Conservation (phyloP, 345 rosid species). For the Syzygium aqueum region DNA sequence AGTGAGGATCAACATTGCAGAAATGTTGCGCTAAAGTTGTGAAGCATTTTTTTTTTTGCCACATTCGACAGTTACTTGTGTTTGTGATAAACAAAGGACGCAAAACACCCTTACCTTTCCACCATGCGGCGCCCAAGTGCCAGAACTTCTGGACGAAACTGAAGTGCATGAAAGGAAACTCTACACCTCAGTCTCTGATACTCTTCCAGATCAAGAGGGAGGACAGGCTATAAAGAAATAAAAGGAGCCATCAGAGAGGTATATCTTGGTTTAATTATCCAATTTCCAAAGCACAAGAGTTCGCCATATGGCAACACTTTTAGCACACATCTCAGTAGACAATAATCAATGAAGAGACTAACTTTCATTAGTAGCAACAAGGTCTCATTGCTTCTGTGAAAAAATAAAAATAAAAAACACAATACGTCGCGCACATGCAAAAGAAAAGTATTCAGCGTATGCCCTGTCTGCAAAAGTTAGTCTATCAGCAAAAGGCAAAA, state of each 20-base stretch:
- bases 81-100: background rate
- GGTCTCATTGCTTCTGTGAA: background rate
- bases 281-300: background rate
- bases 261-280: background rate
- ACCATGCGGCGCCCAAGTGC: slow-evolving; percentile 70
- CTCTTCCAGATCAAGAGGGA: slow-evolving; percentile 75
- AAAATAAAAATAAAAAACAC: background rate
- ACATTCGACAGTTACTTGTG: background rate
- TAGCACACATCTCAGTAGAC: too few species aligned
- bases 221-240: slow-evolving; percentile 51
- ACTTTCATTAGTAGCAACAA: background rate
- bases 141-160: slow-evolving; percentile 79
- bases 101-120: slow-evolving; percentile 50
- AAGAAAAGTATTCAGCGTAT: background rate
- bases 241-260: background rate
- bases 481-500: background rate
- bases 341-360: background rate
- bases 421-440: background rate
- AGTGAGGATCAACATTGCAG: background rate
- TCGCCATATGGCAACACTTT: too few species aligned
- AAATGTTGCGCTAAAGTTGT: background rate
- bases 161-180: slow-evolving; percentile 94
- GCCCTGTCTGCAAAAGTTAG: background rate
- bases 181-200: slow-evolving; percentile 95
- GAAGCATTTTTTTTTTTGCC: background rate